Evolutionary conservation across 2,329 filamentous ascomycete species (phyloP).

Genomic region (Penicillium sp.): DNA sequence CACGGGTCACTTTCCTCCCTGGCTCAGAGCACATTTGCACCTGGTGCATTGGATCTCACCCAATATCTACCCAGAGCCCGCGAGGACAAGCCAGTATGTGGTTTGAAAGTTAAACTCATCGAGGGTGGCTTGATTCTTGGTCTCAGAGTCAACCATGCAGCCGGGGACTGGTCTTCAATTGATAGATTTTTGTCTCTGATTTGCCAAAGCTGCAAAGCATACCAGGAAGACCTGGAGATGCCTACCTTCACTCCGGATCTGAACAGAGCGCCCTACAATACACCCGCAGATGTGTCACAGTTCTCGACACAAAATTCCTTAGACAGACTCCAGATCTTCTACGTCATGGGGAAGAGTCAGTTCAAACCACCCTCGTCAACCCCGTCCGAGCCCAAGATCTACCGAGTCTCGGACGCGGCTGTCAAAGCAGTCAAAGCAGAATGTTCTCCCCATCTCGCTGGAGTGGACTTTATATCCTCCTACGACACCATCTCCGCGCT

Average conservation of each 20-base stretch:
- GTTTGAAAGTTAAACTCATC: constrained; percentile 26
- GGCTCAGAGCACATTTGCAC: constrained; percentile 14
- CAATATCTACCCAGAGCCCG: constrained; percentile 16
- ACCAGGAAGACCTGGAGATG: constrained; percentile 16
- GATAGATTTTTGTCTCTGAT: constrained; percentile 25
- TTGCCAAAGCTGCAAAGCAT: constrained; percentile 23
- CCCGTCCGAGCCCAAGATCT: constrained; percentile 16
- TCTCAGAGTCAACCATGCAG: constrained; percentile 23
- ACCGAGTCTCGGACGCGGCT: constrained; percentile 15
- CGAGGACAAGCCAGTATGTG: constrained; percentile 14
- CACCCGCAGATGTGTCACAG: not conserved
- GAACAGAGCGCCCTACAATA: constrained; percentile 23
- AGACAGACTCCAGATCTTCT: constrained; percentile 17
- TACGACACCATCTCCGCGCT: constrained; percentile 31
- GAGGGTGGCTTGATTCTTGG: constrained; percentile 24
- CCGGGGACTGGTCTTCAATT: constrained; percentile 28
- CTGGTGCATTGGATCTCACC: constrained; percentile 12
- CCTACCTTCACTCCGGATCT: constrained; percentile 23
- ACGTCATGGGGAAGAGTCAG: constrained; percentile 17
- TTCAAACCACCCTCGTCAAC: constrained; percentile 12
- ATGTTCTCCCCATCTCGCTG: constrained; percentile 13
- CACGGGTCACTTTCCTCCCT: constrained; percentile 16
- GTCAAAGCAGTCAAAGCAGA: constrained; percentile 20
- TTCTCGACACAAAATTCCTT: constrained; percentile 12
- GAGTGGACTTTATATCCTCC: constrained; percentile 25